Evolutionary conservation across 2,329 filamentous ascomycete genomes (phyloP).

Genomic region (Diatrype stigma): DNA sequence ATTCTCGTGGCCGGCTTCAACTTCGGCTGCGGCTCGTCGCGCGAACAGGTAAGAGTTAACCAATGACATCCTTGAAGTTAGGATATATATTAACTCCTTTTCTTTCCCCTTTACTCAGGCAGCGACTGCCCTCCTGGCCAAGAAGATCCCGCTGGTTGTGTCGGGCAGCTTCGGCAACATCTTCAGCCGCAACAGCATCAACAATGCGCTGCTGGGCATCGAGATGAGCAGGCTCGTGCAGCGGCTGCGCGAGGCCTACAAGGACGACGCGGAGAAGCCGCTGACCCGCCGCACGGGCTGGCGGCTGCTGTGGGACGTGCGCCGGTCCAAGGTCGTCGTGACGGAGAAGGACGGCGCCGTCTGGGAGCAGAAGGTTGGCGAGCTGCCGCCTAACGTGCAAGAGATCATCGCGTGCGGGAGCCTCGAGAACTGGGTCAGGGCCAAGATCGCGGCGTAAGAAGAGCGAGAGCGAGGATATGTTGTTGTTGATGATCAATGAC

Average conservation of each 20-base stretch:
- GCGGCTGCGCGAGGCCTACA: conserved; percentile 60
- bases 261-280: conserved; percentile 43
- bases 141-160: conserved; percentile 74
- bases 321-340: conserved; percentile 64
- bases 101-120: no score
- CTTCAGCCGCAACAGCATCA: conserved; percentile 74
- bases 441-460: conserved; percentile 60
- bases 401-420: conserved; percentile 77
- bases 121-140: conserved; percentile 80
- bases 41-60: no score
- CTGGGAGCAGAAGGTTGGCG: conserved; percentile 79
- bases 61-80: no score
- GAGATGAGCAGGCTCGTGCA: conserved; percentile 66
- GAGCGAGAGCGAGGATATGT: no score
- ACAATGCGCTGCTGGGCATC: conserved; percentile 70
- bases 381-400: conserved; percentile 81
- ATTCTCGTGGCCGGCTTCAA: conserved; percentile 85
- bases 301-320: conserved; percentile 78
- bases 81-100: no score
- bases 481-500: no score
- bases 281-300: conserved; percentile 74
- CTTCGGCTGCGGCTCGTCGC: conserved; percentile 77
- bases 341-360: conserved; percentile 61
- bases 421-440: conserved; percentile 78
- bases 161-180: conserved; percentile 81